phyloP scores from a whole-genome alignment of 768 basidiomycete species.

The Lyophyllum shimeji region DNA sequence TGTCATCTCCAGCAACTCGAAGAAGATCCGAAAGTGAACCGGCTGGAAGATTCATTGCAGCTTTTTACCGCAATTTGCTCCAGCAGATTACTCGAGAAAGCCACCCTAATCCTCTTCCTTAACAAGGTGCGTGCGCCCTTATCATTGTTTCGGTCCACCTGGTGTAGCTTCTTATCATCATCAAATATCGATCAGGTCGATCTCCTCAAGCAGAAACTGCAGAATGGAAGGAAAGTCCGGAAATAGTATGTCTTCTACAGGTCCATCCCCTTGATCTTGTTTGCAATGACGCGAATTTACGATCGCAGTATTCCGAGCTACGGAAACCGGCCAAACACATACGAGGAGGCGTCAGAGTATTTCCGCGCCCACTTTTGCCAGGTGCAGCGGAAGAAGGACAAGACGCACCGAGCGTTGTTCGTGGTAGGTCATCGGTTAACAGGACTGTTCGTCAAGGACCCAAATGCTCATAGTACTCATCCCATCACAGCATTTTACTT shows the following conservation, averaged over 20 bases:
- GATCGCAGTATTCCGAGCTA: conserved; percentile 69
- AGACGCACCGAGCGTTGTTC: conserved; percentile 72
- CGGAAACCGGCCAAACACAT: conserved; percentile 72
- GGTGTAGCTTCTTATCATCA: not conserved
- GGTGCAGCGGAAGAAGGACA: conserved; percentile 72
- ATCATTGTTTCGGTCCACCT: conserved; percentile 1
- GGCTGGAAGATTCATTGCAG: conserved; percentile 79
- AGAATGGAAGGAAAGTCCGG: conserved; percentile 62
- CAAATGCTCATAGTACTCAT: conserved; percentile 7
- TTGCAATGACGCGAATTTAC: not conserved
- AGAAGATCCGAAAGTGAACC: conserved; percentile 73
- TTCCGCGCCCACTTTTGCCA: conserved; percentile 85
- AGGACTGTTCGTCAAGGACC: not conserved
- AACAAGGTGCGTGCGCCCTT: conserved; percentile 67
- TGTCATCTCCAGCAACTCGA: conserved; percentile 61
- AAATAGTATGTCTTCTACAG: conserved; percentile 69
- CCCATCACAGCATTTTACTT: conserved; percentile 57
- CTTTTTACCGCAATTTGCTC: conserved; percentile 72
- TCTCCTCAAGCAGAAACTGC: conserved; percentile 67
- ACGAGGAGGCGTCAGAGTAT: conserved; percentile 76
- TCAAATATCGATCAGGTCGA: conserved; percentile 51
- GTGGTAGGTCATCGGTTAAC: conserved; percentile 47
- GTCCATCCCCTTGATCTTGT: not conserved
- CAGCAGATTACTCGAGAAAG: conserved; percentile 68
- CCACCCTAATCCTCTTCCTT: conserved; percentile 70